Evolutionary conservation across 2,329 filamentous ascomycete genomes (phyloP).

Genomic region (Fusarium sp.): DNA sequence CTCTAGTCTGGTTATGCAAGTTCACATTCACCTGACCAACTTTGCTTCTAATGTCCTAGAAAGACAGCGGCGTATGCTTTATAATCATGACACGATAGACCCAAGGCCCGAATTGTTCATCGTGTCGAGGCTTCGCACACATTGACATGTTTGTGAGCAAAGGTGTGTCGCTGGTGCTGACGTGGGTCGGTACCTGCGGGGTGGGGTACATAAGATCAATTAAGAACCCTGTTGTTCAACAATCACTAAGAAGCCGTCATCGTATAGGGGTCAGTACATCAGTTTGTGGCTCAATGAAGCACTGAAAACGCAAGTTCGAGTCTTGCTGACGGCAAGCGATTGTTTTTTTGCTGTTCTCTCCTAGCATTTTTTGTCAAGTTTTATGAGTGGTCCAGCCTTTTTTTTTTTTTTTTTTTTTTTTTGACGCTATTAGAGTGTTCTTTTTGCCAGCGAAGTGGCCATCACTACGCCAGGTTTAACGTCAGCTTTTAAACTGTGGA

Average conservation of each 20-base stretch:
- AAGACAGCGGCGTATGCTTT: neutral
- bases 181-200: neutral
- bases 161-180: neutral
- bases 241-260: constrained; percentile 25
- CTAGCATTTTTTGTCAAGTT: neutral
- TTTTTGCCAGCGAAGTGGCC: neutral
- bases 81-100: neutral
- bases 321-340: constrained; percentile 36
- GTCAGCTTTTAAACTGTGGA: neutral
- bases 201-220: neutral
- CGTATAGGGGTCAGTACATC: constrained; percentile 41
- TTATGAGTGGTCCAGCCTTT: neutral
- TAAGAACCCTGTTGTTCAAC: fast-evolving
- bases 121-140: too few species aligned
- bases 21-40: neutral
- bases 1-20: neutral
- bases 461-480: neutral
- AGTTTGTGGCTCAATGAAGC: constrained; percentile 36
- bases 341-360: constrained; percentile 10
- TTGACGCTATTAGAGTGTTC: neutral
- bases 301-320: constrained; percentile 42
- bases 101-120: too few species aligned
- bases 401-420: too few species aligned
- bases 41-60: neutral
- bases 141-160: neutral